Conservation (phyloP, 345 rosid species). For the Acer negundo region DNA sequence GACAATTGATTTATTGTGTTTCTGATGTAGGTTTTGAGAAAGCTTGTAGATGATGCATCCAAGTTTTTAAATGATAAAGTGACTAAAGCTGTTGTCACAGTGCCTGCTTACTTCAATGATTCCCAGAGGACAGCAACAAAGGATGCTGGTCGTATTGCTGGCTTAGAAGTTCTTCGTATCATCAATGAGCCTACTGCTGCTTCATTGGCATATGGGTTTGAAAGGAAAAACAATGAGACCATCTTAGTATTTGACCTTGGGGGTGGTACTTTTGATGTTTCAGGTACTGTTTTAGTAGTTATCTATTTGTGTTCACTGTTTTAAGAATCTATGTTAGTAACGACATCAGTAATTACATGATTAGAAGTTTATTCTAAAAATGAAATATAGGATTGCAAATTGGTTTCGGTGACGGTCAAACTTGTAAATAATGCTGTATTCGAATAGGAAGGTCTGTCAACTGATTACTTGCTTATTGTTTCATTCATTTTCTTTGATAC, state of each 20-base stretch:
- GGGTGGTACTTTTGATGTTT: conserved; percentile 99
- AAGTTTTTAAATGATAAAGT: conserved; percentile 71
- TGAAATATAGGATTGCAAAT: neutral
- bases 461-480: too few species aligned
- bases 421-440: neutral
- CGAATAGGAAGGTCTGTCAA: neutral
- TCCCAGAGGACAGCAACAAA: conserved; percentile 96
- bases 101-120: conserved; percentile 83
- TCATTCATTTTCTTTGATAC: conserved; percentile 11
- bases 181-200: conserved; percentile 99
- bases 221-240: conserved; percentile 90
- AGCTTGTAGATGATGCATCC: conserved; percentile 95
- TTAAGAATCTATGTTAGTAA: neutral
- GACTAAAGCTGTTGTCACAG: conserved; percentile 69
- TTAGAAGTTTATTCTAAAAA: neutral
- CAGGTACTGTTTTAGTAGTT: conserved; percentile 49
- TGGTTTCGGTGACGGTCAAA: neutral
- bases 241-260: conserved; percentile 99
- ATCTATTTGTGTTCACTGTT: neutral
- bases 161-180: conserved; percentile 83
- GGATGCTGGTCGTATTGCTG: conserved; percentile 95
- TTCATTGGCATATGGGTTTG: conserved; percentile 96
- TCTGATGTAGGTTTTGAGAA: conserved; percentile 76
- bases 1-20: neutral
- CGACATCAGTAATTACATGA: neutral